Conservation (phyloP, 202 grass and related monocot species). For the Cymbopogon flexuosus region DNA sequence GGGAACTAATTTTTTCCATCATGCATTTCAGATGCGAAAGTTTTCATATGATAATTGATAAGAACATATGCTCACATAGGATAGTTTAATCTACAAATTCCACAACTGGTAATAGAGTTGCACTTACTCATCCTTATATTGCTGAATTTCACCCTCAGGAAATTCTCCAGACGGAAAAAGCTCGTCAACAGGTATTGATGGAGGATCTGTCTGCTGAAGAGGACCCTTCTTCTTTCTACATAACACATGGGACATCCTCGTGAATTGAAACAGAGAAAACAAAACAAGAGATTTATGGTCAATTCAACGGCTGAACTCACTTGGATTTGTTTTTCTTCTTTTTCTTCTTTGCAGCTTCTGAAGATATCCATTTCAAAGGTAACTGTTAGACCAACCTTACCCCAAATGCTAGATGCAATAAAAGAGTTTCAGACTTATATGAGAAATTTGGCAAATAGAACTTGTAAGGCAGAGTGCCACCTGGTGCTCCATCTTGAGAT, state of each 20-base stretch:
- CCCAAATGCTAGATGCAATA: constrained; percentile 12
- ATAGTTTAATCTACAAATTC: neutral
- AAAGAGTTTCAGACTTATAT: constrained; percentile 1
- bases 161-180: constrained; percentile 87
- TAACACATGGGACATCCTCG: neutral
- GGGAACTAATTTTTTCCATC: neutral
- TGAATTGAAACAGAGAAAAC: constrained; percentile 25
- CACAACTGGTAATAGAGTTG: neutral
- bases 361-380: constrained; percentile 30
- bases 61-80: neutral
- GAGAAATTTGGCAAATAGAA: constrained; percentile 2
- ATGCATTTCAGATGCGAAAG: neutral
- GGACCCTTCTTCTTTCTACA: constrained; percentile 85
- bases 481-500: constrained; percentile 56
- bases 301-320: constrained; percentile 43
- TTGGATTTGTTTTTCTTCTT: constrained; percentile 92
- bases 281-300: neutral
- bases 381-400: constrained; percentile 21
- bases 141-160: constrained; percentile 90
- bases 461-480: constrained; percentile 35
- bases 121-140: constrained; percentile 93
- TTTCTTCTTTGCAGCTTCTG: constrained; percentile 78
- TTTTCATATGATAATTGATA: neutral
- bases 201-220: constrained; percentile 77
- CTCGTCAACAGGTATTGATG: constrained; percentile 86